Conservation (phyloP, 305 asterid genomes). For the Withania somnifera region DNA sequence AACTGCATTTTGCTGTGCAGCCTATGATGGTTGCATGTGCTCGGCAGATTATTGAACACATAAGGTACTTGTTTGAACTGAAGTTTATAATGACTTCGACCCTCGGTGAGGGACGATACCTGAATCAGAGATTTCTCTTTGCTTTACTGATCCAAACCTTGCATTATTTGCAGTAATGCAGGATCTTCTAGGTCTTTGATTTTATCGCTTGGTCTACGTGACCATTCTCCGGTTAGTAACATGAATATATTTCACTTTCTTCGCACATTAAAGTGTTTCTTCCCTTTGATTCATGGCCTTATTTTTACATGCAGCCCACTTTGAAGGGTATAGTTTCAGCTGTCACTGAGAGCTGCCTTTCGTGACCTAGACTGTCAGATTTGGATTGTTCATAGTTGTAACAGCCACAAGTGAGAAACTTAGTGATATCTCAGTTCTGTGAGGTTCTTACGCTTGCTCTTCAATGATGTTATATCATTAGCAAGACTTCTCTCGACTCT, state of each 20-base stretch:
- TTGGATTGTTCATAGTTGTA: neutral
- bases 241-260: neutral
- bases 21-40: conserved; percentile 83
- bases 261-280: neutral
- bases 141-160: neutral
- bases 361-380: conserved; percentile 21
- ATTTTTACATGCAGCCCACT: conserved; percentile 38
- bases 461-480: neutral
- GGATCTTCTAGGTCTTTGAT: conserved; percentile 71
- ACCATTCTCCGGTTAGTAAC: conserved; percentile 72
- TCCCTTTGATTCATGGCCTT: neutral
- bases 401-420: neutral
- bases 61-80: conserved; percentile 37
- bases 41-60: conserved; percentile 69
- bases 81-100: neutral
- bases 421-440: neutral
- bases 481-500: neutral
- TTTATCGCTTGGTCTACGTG: conserved; percentile 74
- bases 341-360: conserved; percentile 43
- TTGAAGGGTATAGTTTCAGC: conserved; percentile 67
- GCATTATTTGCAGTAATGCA: conserved; percentile 37
- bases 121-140: neutral
- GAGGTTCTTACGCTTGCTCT: neutral
- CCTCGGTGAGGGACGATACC: neutral
- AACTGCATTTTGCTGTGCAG: conserved; percentile 28